Base-by-base conservation (phyloP, 2,329 filamentous ascomycete species). In the Microcyclospora tardicrescens region DNA sequence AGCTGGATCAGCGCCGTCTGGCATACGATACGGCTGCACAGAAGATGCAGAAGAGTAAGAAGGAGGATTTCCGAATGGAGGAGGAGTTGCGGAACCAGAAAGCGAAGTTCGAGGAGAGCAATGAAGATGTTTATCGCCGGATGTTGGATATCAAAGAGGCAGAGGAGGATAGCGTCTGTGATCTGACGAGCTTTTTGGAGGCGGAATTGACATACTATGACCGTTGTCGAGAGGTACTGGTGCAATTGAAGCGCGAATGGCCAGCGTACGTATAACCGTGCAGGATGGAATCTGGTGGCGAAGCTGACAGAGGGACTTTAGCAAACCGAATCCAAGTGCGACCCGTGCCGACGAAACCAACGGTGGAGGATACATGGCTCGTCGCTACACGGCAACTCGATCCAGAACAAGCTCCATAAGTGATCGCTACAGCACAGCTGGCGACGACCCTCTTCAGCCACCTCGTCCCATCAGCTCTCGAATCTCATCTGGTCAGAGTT, bases 111-210 rank as follows among this genome's bases (percentile, higher is more conserved):
- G 91, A 96, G 57, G 91, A 96, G 65, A 81, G 84, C 12, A 91
- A 75, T 56, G 89, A 96, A 56, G 89, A 96, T 53, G 87, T 96
- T 39, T 73, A 80, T 51, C 77, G 89, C 43, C 75, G 89, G 39
- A 96, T 96, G 91, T 77, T 93, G 62, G 89, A 96, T 56, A 93
- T 96, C 64, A 89, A 91, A 65, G 87, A 95, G 53, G 75, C 84
- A 15, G 89, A 96, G 61, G 71, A 69, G 33, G 89, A 96, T 46
- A 85, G 79, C 54, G 75, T 94, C 32, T 70, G 73, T 35, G 85
- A 94, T 55, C 67, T 96, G 40, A 78, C 77, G 3, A 68, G 75
- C 13, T 93, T 96, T 59, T 66, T 96, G 37, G 87, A 96, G 44
- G 81, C 84, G 31, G 83, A 96, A 64, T 71, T 96, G 41, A 80